phyloP scores from a whole-genome alignment of 2,329 filamentous ascomycete genomes.

The Xylariaceae sp. region DNA sequence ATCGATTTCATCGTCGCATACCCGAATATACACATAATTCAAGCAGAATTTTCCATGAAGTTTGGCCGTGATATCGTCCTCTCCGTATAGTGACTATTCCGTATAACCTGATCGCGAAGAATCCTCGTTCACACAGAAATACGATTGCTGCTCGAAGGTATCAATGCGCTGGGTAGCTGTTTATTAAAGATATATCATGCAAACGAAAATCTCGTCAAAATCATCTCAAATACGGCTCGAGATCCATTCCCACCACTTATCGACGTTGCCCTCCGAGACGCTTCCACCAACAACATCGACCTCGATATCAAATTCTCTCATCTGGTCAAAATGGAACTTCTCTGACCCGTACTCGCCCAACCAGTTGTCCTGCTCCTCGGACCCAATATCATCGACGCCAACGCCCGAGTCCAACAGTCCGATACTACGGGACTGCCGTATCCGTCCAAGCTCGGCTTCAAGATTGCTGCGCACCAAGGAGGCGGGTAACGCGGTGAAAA shows the following conservation, averaged over 20 bases:
- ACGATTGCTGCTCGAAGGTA: background rate
- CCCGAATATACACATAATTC: slow-evolving; percentile 2
- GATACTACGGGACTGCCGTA: slow-evolving; percentile 71
- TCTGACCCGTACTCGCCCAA: slow-evolving; percentile 75
- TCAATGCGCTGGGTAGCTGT: slow-evolving; percentile 1
- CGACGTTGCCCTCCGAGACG: slow-evolving; percentile 62
- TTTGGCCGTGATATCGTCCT: background rate
- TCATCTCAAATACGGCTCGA: slow-evolving; percentile 62
- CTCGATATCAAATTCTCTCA: slow-evolving; percentile 76
- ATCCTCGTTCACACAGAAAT: background rate
- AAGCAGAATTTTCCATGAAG: background rate
- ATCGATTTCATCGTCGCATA: slow-evolving; percentile 3
- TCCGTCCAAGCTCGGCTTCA: slow-evolving; percentile 74
- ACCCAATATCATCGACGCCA: slow-evolving; percentile 55
- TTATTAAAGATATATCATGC: slow-evolving; percentile 7
- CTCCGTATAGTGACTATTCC: background rate
- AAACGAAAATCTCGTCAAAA: background rate
- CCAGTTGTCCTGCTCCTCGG: slow-evolving; percentile 75
- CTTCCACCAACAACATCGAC: slow-evolving; percentile 75
- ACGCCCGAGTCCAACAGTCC: slow-evolving; percentile 77
- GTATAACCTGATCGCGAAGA: background rate
- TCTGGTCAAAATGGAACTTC: slow-evolving; percentile 72
- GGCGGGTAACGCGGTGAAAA: slow-evolving; percentile 86
- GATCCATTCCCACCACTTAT: slow-evolving; percentile 90
- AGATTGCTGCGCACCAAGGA: slow-evolving; percentile 68